Conservation (phyloP, 2,329 filamentous ascomycete genomes). For the Amauroascus verrucosus region DNA sequence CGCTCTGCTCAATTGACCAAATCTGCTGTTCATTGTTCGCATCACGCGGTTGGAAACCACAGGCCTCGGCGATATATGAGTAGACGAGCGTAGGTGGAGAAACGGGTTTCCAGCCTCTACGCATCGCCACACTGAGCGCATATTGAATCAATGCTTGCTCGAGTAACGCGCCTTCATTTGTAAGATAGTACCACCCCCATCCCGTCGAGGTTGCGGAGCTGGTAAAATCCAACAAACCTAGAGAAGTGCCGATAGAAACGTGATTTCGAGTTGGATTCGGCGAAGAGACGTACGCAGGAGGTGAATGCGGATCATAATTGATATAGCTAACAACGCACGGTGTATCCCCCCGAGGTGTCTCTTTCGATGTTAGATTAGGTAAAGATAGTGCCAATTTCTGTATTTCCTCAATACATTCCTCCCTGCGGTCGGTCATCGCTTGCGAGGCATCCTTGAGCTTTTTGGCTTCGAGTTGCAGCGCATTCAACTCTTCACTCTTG, state of each 20-base stretch:
- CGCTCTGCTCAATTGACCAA: conserved; percentile 62
- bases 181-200: conserved; percentile 96
- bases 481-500: conserved; percentile 19
- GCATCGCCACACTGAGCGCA: conserved; percentile 61
- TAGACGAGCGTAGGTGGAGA: conserved; percentile 86
- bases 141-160: conserved; percentile 90
- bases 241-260: conserved; percentile 71
- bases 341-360: conserved; percentile 61
- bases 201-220: conserved; percentile 71
- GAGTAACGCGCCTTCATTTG: conserved; percentile 84
- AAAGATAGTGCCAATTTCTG: conserved; percentile 63
- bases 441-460: conserved; percentile 30
- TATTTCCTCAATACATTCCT: conserved; percentile 49
- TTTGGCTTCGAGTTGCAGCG: conserved; percentile 31
- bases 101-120: conserved; percentile 67
- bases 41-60: conserved; percentile 90
- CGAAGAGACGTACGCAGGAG: conserved; percentile 24
- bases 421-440: conserved; percentile 25
- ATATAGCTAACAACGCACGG: conserved; percentile 63
- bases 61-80: conserved; percentile 77
- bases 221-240: conserved; percentile 86
- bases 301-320: conserved; percentile 53
- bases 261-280: conserved; percentile 52
- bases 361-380: conserved; percentile 71
- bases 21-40: conserved; percentile 85